Percentiles rank a stretch among this genome's conserved stretches.
Conservation (phyloP, 441 rosid genomes). For the Populus hybrid region DNA sequence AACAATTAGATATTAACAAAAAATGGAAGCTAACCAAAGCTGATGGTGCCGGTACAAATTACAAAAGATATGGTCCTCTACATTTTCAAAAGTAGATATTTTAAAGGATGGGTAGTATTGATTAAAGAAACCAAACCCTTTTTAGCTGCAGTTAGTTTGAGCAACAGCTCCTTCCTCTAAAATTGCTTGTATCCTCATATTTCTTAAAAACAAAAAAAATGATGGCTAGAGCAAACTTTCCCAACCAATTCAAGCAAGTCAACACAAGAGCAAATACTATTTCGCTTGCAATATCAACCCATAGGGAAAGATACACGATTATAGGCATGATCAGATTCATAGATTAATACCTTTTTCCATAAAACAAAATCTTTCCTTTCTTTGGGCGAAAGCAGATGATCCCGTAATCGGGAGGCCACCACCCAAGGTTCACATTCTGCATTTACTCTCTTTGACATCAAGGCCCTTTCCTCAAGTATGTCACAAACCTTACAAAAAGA, state of each 20-base stretch:
- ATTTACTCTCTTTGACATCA: constrained; percentile 42
- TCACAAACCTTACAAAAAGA: constrained; percentile 61
- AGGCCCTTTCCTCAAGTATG: constrained; percentile 82
- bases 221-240: not conserved
- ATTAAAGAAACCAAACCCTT: not conserved
- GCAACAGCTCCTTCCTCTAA: not conserved
- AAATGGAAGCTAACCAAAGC: not conserved
- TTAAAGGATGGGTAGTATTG: not conserved
- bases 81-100: too few species aligned
- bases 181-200: not conserved
- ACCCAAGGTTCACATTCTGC: constrained; percentile 75
- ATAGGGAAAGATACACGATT: not conserved
- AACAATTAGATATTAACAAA: not conserved
- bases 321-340: constrained; percentile 5
- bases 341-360: constrained; percentile 65
- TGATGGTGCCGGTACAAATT: not conserved
- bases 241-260: not conserved
- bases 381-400: constrained; percentile 77
- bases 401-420: constrained; percentile 77
- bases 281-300: not conserved
- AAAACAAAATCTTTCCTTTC: constrained; percentile 77
- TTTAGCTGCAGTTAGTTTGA: not conserved
- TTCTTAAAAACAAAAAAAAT: too few species aligned
- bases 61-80: not conserved
- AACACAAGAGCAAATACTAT: not conserved